Percentiles rank a stretch among this genome's conserved stretches.
Evolutionary conservation across 257 asterid species (phyloP).

Genomic region (Hygrophila difformis): DNA sequence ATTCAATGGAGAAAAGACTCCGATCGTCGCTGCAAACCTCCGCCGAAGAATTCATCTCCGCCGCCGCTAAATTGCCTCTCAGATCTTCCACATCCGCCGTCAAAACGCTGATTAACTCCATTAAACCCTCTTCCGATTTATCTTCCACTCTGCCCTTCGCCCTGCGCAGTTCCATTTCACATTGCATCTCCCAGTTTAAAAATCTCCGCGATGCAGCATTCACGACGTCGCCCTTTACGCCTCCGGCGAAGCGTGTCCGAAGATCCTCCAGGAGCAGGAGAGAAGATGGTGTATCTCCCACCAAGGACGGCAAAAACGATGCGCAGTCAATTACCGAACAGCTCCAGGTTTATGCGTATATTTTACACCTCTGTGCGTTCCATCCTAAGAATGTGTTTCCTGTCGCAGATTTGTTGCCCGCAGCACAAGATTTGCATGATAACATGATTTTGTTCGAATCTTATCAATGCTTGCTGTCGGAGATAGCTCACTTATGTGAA

Average conservation of each 20-base stretch:
- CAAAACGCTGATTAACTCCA: constrained; percentile 42
- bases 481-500: constrained; percentile 71
- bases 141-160: constrained; percentile 46
- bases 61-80: constrained; percentile 38
- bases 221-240: constrained; percentile 53
- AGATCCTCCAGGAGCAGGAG: constrained; percentile 52
- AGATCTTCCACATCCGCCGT: constrained; percentile 54
- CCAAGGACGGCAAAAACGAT: constrained; percentile 18
- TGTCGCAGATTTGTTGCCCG: constrained; percentile 51
- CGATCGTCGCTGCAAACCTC: constrained; percentile 71
- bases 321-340: constrained; percentile 26
- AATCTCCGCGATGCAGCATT: constrained; percentile 20
- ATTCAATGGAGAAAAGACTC: constrained; percentile 79
- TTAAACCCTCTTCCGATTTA: constrained; percentile 37
- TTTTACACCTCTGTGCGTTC: constrained; percentile 44
- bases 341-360: constrained; percentile 49
- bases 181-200: constrained; percentile 43
- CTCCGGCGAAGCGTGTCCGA: constrained; percentile 71
- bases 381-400: constrained; percentile 45
- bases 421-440: constrained; percentile 61
- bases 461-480: constrained; percentile 50
- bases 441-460: constrained; percentile 66
- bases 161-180: constrained; percentile 45
- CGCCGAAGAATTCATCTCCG: constrained; percentile 64
- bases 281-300: constrained; percentile 20